These are phyloP conservation scores for Ceratobasidium sp. DNA, from an alignment of 1,284 basidiomycete genomes.

Conservation along the genomic window DNA sequence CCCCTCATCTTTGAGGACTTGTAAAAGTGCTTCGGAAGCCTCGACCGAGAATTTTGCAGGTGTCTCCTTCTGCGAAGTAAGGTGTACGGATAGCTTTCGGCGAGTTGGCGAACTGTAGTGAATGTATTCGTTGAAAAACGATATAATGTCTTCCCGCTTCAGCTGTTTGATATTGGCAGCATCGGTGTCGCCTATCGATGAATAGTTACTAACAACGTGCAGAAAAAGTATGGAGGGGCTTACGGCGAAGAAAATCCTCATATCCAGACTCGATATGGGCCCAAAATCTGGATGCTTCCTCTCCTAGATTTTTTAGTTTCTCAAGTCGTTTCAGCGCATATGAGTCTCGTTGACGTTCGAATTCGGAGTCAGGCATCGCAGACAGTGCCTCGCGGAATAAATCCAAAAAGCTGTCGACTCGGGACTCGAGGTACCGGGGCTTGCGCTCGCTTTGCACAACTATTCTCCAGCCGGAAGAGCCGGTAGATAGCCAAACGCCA, in stretches of 20 bases:
- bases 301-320: constrained; percentile 75
- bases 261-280: constrained; percentile 79
- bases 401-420: constrained; percentile 89
- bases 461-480: constrained; percentile 84
- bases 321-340: constrained; percentile 79
- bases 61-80: constrained; percentile 73
- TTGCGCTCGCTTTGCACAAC: constrained; percentile 91
- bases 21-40: constrained; percentile 75
- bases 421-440: constrained; percentile 86
- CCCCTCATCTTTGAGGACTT: constrained; percentile 66
- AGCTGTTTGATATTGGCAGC: constrained; percentile 72
- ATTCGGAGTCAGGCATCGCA: constrained; percentile 70
- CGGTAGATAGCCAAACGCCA: constrained; percentile 71
- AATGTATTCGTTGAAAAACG: constrained; percentile 77
- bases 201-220: constrained; percentile 47
- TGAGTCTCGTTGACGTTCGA: constrained; percentile 73
- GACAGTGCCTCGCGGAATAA: constrained; percentile 72
- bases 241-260: constrained; percentile 79
- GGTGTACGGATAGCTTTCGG: constrained; percentile 85
- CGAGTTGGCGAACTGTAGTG: constrained; percentile 78
- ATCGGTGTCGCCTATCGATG: constrained; percentile 71
- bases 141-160: constrained; percentile 83
- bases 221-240: constrained; percentile 55
- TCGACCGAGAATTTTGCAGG: constrained; percentile 73
- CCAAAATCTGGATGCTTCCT: constrained; percentile 77